A percentile compares a stretch with the other conserved stretches of the same genome.
phyloP scores from a whole-genome alignment of 163 green algal species.

The Trebouxiophyceae sp. region DNA sequence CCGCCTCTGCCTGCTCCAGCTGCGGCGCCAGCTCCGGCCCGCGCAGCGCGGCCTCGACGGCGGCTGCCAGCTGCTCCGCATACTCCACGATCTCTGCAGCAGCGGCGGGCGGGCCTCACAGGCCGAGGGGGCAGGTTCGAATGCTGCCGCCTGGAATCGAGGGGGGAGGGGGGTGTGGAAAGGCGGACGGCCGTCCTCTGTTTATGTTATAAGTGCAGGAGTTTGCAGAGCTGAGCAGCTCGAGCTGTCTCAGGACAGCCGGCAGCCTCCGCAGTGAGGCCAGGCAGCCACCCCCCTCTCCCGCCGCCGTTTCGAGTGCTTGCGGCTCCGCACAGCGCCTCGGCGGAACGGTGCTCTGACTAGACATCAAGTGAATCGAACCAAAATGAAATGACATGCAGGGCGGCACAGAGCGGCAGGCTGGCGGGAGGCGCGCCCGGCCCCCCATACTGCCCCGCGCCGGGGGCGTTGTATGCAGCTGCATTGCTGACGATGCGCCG shows the following conservation, averaged over 20 bases:
- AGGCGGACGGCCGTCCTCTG: neutral
- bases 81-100: neutral
- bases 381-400: too few species aligned
- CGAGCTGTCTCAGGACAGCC: neutral
- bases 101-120: too few species aligned
- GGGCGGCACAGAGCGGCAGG: too few species aligned
- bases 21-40: neutral
- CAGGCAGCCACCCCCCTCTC: neutral
- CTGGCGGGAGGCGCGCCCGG: neutral
- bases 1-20: neutral
- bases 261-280: neutral
- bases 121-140: too few species aligned
- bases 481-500: constrained; percentile 13
- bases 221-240: neutral
- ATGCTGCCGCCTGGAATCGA: too few species aligned
- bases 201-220: neutral
- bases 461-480: constrained; percentile 11
- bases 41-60: neutral
- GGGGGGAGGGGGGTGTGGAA: neutral
- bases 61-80: neutral
- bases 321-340: too few species aligned
- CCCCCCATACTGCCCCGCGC: neutral
- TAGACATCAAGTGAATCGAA: neutral
- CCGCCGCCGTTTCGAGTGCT: neutral
- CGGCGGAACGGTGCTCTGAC: neutral